These are phyloP conservation scores for Usnea hakonensis DNA, from an alignment of 495 filamentous ascomycete genomes.

Conservation along the genomic window DNA sequence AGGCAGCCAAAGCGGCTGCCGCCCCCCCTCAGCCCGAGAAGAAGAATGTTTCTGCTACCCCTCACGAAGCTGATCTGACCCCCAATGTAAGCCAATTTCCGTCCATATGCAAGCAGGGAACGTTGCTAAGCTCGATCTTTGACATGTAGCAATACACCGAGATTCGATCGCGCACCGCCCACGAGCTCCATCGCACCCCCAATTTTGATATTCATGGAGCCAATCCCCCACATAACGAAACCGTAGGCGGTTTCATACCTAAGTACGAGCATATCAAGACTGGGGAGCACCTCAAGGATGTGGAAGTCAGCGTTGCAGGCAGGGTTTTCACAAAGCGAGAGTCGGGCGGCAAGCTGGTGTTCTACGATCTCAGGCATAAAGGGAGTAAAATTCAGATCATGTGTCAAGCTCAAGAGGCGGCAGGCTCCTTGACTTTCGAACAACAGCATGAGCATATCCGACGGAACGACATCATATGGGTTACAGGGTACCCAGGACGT, in stretches of 20 bases:
- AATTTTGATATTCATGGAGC: constrained; percentile 75
- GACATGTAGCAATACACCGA: constrained; percentile 84
- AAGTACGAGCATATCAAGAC: constrained; percentile 71
- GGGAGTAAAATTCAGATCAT: constrained; percentile 84
- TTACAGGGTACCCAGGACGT: constrained; percentile 81
- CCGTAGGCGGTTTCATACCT: constrained; percentile 67
- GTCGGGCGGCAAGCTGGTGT: constrained; percentile 76
- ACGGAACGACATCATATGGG: constrained; percentile 83
- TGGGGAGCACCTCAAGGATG: constrained; percentile 70
- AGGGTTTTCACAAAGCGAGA: constrained; percentile 85
- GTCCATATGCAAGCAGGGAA: not conserved
- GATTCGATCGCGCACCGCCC: constrained; percentile 77
- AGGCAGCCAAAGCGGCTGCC: constrained; percentile 75
- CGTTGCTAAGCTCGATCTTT: not conserved
- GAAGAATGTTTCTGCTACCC: constrained; percentile 62
- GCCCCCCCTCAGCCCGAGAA: constrained; percentile 58
- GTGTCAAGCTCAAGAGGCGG: constrained; percentile 70
- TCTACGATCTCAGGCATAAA: constrained; percentile 86
- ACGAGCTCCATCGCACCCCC: constrained; percentile 74
- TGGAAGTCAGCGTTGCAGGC: constrained; percentile 65
- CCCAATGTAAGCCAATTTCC: constrained; percentile 60
- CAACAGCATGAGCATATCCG: constrained; percentile 85
- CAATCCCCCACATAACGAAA: constrained; percentile 85
- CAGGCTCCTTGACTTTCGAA: constrained; percentile 58
- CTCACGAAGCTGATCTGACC: constrained; percentile 69